These are phyloP conservation scores for Mercurialis annua DNA, from an alignment of 345 rosid genomes.

Conservation along the genomic window DNA sequence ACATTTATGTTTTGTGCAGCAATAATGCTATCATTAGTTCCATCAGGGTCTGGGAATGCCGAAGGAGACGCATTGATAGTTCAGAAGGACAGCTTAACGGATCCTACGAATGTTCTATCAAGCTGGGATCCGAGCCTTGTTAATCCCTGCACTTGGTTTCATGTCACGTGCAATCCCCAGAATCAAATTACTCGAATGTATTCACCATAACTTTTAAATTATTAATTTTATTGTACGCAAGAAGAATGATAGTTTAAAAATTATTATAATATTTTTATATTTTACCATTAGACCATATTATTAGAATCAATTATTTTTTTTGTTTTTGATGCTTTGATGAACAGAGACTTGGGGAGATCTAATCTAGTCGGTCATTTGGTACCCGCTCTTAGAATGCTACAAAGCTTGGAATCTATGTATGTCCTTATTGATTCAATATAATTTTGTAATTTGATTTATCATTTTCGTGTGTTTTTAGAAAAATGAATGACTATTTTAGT, in stretches of 20 bases:
- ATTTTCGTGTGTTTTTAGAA: slow-evolving; percentile 13
- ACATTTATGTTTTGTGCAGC: slow-evolving; percentile 33
- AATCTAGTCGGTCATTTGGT: slow-evolving; percentile 74
- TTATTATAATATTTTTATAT: too few species aligned
- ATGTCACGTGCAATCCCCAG: slow-evolving; percentile 70
- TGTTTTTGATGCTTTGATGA: slow-evolving; percentile 1
- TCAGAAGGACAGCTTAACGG: slow-evolving; percentile 50
- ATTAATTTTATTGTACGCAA: too few species aligned
- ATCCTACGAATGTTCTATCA: slow-evolving; percentile 69
- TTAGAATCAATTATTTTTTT: background rate
- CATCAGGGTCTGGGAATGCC: slow-evolving; percentile 44
- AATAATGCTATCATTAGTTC: slow-evolving; percentile 9
- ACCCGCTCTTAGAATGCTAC: slow-evolving; percentile 70
- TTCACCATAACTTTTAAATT: too few species aligned
- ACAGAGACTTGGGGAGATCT: slow-evolving; percentile 79
- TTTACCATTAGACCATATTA: too few species aligned
- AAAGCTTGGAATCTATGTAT: slow-evolving; percentile 79
- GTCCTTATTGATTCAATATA: slow-evolving; percentile 11
- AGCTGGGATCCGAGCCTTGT: slow-evolving; percentile 94
- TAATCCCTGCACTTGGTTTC: slow-evolving; percentile 82
- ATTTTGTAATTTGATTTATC: slow-evolving; percentile 1
- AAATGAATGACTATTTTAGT: background rate
- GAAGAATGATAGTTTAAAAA: too few species aligned
- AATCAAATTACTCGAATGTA: slow-evolving; percentile 49
- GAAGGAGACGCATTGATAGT: slow-evolving; percentile 76